Conservation (phyloP, 2,329 filamentous ascomycete genomes). For the Aspergillus sp. region DNA sequence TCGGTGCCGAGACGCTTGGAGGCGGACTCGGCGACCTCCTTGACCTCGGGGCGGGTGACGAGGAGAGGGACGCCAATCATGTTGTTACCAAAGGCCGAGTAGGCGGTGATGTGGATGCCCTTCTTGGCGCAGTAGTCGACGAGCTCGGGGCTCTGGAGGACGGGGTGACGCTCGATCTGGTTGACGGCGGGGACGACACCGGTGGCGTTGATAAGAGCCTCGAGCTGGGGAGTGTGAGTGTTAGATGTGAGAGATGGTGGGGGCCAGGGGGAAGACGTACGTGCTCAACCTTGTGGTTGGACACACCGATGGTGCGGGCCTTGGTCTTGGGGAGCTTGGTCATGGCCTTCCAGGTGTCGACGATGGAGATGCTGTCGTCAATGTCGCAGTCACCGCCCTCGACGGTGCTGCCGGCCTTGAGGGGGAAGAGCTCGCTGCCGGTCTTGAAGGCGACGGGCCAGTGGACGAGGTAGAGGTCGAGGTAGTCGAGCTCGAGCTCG, state of each 20-base stretch:
- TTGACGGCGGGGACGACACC: slow-evolving; percentile 63
- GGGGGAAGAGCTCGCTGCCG: slow-evolving; percentile 48
- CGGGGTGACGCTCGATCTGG: slow-evolving; percentile 69
- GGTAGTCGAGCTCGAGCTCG: slow-evolving; percentile 54
- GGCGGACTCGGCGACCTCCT: slow-evolving; percentile 62
- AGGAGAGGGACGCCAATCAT: slow-evolving; percentile 62
- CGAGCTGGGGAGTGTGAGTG: slow-evolving; percentile 38
- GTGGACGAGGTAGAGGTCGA: slow-evolving; percentile 51
- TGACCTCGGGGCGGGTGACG: slow-evolving; percentile 60
- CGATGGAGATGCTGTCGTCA: slow-evolving; percentile 42
- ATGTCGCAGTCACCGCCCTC: slow-evolving; percentile 43
- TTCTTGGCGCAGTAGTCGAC: slow-evolving; percentile 57
- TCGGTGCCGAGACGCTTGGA: slow-evolving; percentile 32
- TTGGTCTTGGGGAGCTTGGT: slow-evolving; percentile 44
- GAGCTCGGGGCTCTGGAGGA: slow-evolving; percentile 61
- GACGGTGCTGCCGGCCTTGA: slow-evolving; percentile 34
- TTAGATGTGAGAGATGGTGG: neutral
- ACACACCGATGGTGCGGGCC: slow-evolving; percentile 42
- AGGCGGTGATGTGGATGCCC: slow-evolving; percentile 61
- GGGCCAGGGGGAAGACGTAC: slow-evolving; percentile 17
- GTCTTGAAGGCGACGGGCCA: slow-evolving; percentile 45
- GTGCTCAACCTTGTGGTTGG: slow-evolving; percentile 40
- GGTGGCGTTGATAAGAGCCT: slow-evolving; percentile 55
- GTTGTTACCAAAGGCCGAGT: slow-evolving; percentile 63
- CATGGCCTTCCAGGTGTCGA: slow-evolving; percentile 48